Conservation (phyloP, 805 yeast species). For the Yarrowia porcina region DNA sequence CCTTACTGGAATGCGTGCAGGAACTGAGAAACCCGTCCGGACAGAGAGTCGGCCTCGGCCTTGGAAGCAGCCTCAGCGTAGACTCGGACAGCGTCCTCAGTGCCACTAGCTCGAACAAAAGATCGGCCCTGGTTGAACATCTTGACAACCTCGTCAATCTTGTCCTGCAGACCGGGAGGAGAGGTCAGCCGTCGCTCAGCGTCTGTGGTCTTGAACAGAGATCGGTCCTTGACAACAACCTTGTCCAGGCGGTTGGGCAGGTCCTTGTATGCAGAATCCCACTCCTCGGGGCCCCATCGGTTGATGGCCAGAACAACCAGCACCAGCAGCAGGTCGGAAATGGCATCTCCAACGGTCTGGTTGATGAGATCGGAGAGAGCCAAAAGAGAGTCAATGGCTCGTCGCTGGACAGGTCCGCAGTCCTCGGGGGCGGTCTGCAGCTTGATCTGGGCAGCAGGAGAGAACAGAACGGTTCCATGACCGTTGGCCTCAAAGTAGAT, state of each 20-base stretch:
- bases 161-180: conserved; percentile 73
- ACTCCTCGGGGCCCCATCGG: conserved; percentile 56
- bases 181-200: conserved; percentile 79
- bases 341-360: conserved; percentile 98
- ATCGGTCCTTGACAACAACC: conserved; percentile 79
- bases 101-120: conserved; percentile 95
- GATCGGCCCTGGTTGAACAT: conserved; percentile 65
- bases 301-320: conserved; percentile 59
- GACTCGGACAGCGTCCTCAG: conserved; percentile 95
- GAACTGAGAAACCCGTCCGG: conserved; percentile 19
- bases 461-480: conserved; percentile 93
- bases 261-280: conserved; percentile 78
- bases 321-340: conserved; percentile 83
- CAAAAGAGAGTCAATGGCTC: conserved; percentile 53
- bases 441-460: conserved; percentile 47
- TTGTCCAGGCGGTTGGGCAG: conserved; percentile 83
- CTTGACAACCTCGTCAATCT: conserved; percentile 63
- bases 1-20: conserved; percentile 19
- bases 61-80: conserved; percentile 79
- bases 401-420: conserved; percentile 44
- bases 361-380: conserved; percentile 72
- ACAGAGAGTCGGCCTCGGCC: conserved; percentile 43
- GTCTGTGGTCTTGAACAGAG: conserved; percentile 74
- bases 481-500: conserved; percentile 98
- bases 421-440: conserved; percentile 42